A percentile compares a stretch with the other conserved stretches of the same genome.
Conservation (phyloP, 2,329 filamentous ascomycete species). For the Aspergillus thermomutatus region DNA sequence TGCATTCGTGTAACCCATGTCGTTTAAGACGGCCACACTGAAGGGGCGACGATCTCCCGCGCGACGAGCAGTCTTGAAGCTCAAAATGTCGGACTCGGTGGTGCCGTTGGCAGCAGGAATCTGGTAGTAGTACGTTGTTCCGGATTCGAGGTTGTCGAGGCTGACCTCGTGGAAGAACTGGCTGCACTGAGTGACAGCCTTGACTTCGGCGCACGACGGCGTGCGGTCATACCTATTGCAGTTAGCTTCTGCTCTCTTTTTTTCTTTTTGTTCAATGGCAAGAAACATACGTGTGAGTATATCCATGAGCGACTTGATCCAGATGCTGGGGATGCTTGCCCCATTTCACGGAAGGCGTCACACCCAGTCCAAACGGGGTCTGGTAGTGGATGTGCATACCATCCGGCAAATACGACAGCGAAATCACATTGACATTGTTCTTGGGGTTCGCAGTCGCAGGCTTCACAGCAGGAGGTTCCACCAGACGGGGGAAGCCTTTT, state of each 20-base stretch:
- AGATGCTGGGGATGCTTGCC: conserved; percentile 36
- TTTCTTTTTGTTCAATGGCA: background rate
- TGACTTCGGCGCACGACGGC: conserved; percentile 47
- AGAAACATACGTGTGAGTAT: conserved; percentile 38
- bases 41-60: conserved; percentile 44
- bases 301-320: conserved; percentile 36
- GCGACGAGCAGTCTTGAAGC: conserved; percentile 46
- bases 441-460: conserved; percentile 42
- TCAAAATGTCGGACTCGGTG: conserved; percentile 45
- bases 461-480: conserved; percentile 50
- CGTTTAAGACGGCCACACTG: conserved; percentile 48
- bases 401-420: conserved; percentile 46
- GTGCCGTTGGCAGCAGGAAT: conserved; percentile 50
- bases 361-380: conserved; percentile 52
- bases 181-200: conserved; percentile 48
- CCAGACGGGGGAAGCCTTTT: conserved; percentile 50
- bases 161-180: conserved; percentile 53
- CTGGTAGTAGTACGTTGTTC: conserved; percentile 51
- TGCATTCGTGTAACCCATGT: conserved; percentile 55
- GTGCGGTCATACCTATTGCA: conserved; percentile 47
- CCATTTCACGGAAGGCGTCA: conserved; percentile 44
- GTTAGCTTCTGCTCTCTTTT: background rate
- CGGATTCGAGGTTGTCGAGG: conserved; percentile 40
- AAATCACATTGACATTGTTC: conserved; percentile 55
- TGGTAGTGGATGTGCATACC: conserved; percentile 55